Conservation (phyloP, 1,284 basidiomycete genomes). For the Irpex sp. region DNA sequence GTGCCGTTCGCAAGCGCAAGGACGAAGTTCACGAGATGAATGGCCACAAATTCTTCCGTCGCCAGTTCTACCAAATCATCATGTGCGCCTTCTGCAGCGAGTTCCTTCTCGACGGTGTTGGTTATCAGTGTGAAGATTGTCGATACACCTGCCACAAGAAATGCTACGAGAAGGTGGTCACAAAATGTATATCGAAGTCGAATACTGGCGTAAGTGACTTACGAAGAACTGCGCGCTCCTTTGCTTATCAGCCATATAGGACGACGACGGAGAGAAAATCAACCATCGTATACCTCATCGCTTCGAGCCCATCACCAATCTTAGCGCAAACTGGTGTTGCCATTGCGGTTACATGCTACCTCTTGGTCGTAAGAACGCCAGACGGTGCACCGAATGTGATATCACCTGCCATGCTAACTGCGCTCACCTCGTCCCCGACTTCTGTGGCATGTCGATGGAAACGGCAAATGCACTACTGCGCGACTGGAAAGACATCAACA, state of each 20-base stretch:
- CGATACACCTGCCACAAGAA: constrained; percentile 99
- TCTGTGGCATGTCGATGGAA: constrained; percentile 99
- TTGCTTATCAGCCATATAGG: constrained; percentile 41
- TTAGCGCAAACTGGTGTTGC: constrained; percentile 99
- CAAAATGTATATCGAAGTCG: constrained; percentile 98
- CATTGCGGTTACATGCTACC: constrained; percentile 99
- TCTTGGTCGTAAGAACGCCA: constrained; percentile 93
- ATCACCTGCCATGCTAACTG: constrained; percentile 98
- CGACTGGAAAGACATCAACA: constrained; percentile 85
- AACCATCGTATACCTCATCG: constrained; percentile 99
- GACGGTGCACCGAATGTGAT: constrained; percentile 94
- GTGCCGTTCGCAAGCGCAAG: constrained; percentile 96
- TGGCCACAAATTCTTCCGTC: constrained; percentile 96
- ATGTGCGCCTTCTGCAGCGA: constrained; percentile 98
- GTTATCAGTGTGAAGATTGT: constrained; percentile 99
- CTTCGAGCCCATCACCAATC: constrained; percentile 96
- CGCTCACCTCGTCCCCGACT: constrained; percentile 97
- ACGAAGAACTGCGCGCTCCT: background rate
- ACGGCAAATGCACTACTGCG: constrained; percentile 93
- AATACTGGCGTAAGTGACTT: constrained; percentile 76
- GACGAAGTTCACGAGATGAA: constrained; percentile 99
- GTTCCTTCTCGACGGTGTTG: constrained; percentile 94
- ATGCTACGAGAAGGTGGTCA: constrained; percentile 98
- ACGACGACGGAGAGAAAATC: constrained; percentile 97
- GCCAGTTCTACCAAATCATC: constrained; percentile 98